Conservation (phyloP, 2,329 filamentous ascomycete genomes). For the Fusarium poae region DNA sequence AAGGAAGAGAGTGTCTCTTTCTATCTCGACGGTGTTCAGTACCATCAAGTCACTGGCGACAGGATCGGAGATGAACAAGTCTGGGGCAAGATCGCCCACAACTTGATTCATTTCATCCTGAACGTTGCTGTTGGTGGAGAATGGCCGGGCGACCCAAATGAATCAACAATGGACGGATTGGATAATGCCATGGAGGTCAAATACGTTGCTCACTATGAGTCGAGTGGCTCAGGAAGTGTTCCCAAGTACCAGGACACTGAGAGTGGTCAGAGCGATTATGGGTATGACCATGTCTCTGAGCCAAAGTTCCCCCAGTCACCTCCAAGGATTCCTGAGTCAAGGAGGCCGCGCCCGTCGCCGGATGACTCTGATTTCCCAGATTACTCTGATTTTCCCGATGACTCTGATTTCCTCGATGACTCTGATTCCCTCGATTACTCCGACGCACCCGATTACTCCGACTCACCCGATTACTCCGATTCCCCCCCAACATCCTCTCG, state of each 20-base stretch:
- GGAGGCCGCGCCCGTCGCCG: not conserved
- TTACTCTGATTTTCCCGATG: not conserved
- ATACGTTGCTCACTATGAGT: slow-evolving; percentile 58
- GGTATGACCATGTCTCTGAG: not conserved
- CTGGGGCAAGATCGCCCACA: slow-evolving; percentile 63
- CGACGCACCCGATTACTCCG: too few relatives aligned
- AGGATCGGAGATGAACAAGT: slow-evolving; percentile 58
- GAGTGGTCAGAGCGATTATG: not conserved
- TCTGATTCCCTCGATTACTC: too few relatives aligned
- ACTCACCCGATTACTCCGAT: too few relatives aligned
- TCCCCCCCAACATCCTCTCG: not conserved
- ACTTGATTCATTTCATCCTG: slow-evolving; percentile 63
- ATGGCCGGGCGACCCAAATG: slow-evolving; percentile 62
- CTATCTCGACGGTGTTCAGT: slow-evolving; percentile 59
- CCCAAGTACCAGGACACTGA: not conserved
- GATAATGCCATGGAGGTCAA: slow-evolving; percentile 62
- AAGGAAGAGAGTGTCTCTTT: slow-evolving; percentile 61
- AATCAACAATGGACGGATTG: slow-evolving; percentile 57
- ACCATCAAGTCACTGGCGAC: slow-evolving; percentile 58
- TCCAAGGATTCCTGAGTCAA: too few relatives aligned
- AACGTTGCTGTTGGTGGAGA: slow-evolving; percentile 67
- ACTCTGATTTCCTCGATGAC: too few relatives aligned
- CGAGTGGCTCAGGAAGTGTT: not conserved
- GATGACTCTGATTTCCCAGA: not conserved
- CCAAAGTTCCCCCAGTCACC: not conserved